Conservation (phyloP, 352 stramenopile genomes). For the Hyaloperonospora brassicae region DNA sequence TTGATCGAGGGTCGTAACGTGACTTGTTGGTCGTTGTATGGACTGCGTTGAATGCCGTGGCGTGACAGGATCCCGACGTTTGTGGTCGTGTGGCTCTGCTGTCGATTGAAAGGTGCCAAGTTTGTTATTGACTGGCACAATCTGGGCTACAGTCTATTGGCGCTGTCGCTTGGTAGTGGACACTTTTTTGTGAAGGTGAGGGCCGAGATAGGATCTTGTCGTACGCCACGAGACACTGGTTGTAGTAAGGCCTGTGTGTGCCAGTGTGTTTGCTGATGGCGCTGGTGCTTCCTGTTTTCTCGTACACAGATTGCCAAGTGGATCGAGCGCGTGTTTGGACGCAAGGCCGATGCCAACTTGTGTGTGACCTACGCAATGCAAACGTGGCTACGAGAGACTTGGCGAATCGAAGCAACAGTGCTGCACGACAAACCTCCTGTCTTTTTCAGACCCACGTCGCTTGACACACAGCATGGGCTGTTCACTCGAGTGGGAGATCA, state of each 20-base stretch:
- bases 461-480: conserved; percentile 87
- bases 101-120: conserved; percentile 63
- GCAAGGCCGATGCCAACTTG: conserved; percentile 90
- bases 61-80: conserved; percentile 89
- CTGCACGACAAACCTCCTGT: conserved; percentile 93
- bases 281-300: neutral
- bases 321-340: conserved; percentile 86
- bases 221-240: neutral
- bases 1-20: conserved; percentile 1
- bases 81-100: conserved; percentile 60
- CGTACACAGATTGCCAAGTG: conserved; percentile 54
- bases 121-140: conserved; percentile 99
- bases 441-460: conserved; percentile 86
- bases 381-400: conserved; percentile 87
- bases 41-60: conserved; percentile 8
- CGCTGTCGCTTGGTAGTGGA: conserved; percentile 45
- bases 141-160: conserved; percentile 97
- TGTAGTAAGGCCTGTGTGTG: neutral
- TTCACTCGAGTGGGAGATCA: conserved; percentile 75
- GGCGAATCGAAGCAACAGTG: conserved; percentile 80
- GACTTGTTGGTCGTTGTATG: neutral
- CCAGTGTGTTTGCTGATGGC: conserved; percentile 1
- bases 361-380: conserved; percentile 96
- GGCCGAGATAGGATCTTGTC: neutral
- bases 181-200: conserved; percentile 70